Evolutionary conservation across 768 basidiomycete species (phyloP).

Genomic region (Amanita rubescens): DNA sequence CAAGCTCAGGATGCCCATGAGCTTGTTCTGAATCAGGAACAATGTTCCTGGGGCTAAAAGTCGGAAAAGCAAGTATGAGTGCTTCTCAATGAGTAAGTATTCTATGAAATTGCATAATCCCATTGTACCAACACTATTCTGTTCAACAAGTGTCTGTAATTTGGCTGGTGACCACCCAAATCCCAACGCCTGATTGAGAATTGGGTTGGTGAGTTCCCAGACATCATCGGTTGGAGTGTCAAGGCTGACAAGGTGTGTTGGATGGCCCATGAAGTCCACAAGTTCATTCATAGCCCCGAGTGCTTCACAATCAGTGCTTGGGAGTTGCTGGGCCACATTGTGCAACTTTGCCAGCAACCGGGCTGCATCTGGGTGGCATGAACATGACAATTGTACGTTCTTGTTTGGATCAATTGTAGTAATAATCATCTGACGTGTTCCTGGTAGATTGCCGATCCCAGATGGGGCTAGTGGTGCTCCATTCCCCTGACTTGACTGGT

Average conservation of each 20-base stretch:
- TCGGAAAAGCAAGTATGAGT: no score
- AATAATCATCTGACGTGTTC: not conserved
- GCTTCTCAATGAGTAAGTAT: not conserved
- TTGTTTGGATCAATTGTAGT: not conserved
- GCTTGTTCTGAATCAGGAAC: no score
- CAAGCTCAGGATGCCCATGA: no score
- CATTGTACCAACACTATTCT: not conserved
- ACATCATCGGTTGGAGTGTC: not conserved
- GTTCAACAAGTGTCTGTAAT: not conserved
- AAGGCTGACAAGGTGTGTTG: not conserved
- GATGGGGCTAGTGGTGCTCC: no score
- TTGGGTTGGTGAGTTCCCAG: not conserved
- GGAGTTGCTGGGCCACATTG: not conserved
- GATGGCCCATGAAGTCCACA: not conserved
- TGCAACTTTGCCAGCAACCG: not conserved
- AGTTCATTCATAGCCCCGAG: not conserved
- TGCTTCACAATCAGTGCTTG: not conserved
- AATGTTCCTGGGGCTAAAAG: not conserved
- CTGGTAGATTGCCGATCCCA: no score
- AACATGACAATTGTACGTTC: not conserved
- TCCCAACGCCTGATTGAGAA: not conserved
- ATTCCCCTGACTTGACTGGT: no score
- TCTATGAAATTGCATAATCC: not conserved
- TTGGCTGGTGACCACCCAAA: not conserved
- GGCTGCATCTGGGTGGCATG: not conserved